A percentile compares a stretch with the other conserved stretches of the same genome.
Conservation (phyloP, 805 yeast species). For the Naumovozyma baii region DNA sequence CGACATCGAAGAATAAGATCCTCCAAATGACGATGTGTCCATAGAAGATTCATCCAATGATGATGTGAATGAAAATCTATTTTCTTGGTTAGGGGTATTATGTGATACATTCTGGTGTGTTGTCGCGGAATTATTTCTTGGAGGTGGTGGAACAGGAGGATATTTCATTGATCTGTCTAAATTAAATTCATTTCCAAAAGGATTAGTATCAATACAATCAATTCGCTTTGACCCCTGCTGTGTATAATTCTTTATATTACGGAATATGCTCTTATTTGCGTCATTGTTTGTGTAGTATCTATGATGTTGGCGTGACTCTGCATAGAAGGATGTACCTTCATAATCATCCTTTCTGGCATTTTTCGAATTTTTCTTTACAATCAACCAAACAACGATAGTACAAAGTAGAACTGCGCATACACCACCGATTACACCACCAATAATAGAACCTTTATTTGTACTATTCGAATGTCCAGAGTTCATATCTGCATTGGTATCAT, state of each 20-base stretch:
- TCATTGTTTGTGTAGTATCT: too few relatives aligned
- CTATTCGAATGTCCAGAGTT: background rate
- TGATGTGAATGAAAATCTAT: constrained; percentile 13
- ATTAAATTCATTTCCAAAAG: constrained; percentile 22
- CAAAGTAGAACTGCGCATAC: constrained; percentile 22
- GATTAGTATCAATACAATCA: constrained; percentile 8
- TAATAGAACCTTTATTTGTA: constrained; percentile 14
- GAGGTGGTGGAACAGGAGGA: constrained; percentile 18
- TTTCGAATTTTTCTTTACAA: constrained; percentile 9
- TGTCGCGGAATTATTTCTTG: background rate
- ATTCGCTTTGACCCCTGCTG: too few relatives aligned
- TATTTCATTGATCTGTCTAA: constrained; percentile 14
- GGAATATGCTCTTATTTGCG: too few relatives aligned
- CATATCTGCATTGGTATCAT: background rate
- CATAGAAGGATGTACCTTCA: too few relatives aligned
- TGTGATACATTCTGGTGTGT: too few relatives aligned
- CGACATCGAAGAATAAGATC: constrained; percentile 10
- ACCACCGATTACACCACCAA: constrained; percentile 27
- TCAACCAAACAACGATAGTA: constrained; percentile 13
- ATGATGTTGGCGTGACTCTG: too few relatives aligned
- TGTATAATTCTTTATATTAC: too few relatives aligned
- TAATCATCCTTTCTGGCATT: background rate
- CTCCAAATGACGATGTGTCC: constrained; percentile 12
- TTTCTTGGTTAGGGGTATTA: too few relatives aligned
- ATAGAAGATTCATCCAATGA: constrained; percentile 11